Evolutionary conservation across 2,329 filamentous ascomycete genomes (phyloP), one percentile per base, ranked within the genome.

Genomic region (Bipolaris bicolor): DNA sequence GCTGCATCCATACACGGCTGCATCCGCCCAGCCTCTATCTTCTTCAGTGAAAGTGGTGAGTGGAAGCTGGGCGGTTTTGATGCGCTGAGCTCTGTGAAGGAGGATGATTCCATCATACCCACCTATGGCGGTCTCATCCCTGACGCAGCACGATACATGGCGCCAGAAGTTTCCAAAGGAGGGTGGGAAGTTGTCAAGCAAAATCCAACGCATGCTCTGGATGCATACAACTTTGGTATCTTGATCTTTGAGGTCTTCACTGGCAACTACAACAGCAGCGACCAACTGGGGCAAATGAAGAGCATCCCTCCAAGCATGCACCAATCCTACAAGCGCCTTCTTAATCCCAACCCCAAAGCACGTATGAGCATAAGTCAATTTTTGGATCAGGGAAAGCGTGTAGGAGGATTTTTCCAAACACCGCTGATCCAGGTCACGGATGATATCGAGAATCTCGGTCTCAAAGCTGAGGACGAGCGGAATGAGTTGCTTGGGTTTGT

Each of bases 21-120:
- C 68, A 81, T 99, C 50, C 88, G 91, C 61, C 90, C 91, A 18
- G 90, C 90, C 0, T 97, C 94, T 0, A 84, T 99, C 63, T 99
- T 93, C 77, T 95, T 91, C 3, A 92, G 92, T 59, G 94, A 98
- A 73, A 97, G 95, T 71, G 95, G 95, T 56, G 95, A 99, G 78
- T 99, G 95, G 95, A 98, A 96, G 72, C 81, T 99, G 1, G 93
- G 90, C 18, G 95, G 95, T 0, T 96, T 99, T 66, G 95, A 99
- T 65, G 85, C 97, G 5, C 77, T 98, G 57, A 98, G 93, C 78
- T 97, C 90, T 36, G 88, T 98, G 79, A 98, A 97, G 70, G 95
- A 98, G 55, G 93, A 98, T 60, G 92, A 98, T 67, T 92, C 93
- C 9, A 83, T 96, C 46, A 93, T 99, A 71, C 97, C 96, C 73